Conservation (phyloP, 345 rosid species). For the Populus alba region DNA sequence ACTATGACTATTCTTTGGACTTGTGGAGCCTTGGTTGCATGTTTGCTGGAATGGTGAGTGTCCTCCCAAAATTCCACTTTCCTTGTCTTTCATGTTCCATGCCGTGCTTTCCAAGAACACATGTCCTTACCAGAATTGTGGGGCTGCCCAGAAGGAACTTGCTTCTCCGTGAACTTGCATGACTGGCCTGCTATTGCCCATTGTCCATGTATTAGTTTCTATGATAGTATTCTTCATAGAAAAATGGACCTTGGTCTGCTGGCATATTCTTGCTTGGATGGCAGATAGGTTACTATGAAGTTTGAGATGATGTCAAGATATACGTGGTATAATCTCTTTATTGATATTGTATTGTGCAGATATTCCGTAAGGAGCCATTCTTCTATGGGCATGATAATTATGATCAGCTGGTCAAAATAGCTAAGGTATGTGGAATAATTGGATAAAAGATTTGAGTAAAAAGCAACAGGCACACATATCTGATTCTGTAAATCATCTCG, state of each 20-base stretch:
- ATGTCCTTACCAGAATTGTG: background rate
- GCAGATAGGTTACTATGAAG: slow-evolving; percentile 22
- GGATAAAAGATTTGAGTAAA: background rate
- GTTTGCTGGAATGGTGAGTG: slow-evolving; percentile 95
- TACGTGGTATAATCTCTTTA: slow-evolving; percentile 24
- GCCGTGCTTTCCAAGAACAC: background rate
- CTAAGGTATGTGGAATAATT: slow-evolving; percentile 57
- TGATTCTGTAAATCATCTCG: background rate
- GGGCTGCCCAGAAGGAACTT: background rate
- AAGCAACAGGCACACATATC: background rate
- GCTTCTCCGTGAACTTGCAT: background rate
- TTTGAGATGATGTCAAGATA: slow-evolving; percentile 16
- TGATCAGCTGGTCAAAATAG: slow-evolving; percentile 96
- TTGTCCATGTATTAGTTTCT: background rate
- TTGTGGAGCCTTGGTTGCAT: slow-evolving; percentile 99
- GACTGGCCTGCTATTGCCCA: background rate
- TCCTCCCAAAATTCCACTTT: background rate
- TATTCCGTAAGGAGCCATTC: slow-evolving; percentile 98
- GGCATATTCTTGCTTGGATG: slow-evolving; percentile 30
- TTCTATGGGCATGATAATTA: slow-evolving; percentile 98
- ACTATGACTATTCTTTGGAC: slow-evolving; percentile 95
- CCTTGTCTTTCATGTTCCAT: background rate
- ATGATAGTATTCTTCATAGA: slow-evolving; percentile 7
- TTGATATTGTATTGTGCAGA: slow-evolving; percentile 49
- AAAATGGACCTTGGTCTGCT: slow-evolving; percentile 25